Conservation (phyloP, 495 filamentous ascomycete species). For the Trichocladium antarcticum region DNA sequence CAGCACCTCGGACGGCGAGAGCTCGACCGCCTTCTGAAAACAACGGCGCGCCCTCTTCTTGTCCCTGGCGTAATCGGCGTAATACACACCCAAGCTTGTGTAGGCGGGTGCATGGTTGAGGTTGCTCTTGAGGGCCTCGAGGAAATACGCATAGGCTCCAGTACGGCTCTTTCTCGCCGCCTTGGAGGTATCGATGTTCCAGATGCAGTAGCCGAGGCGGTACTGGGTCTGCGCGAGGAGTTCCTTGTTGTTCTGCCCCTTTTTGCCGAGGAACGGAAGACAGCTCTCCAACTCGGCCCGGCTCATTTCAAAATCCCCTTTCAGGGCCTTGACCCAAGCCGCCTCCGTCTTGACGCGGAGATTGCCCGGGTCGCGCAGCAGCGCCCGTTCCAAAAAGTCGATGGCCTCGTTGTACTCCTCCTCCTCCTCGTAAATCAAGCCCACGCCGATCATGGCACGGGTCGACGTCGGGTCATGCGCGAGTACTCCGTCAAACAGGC, state of each 20-base stretch:
- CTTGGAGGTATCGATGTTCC: slow-evolving; percentile 64
- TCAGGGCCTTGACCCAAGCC: slow-evolving; percentile 83
- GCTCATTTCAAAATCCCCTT: slow-evolving; percentile 56
- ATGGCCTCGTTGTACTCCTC: slow-evolving; percentile 73
- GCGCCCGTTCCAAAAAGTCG: slow-evolving; percentile 62
- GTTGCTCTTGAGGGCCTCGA: slow-evolving; percentile 74
- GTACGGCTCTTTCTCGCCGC: slow-evolving; percentile 62
- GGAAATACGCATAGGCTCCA: slow-evolving; percentile 66
- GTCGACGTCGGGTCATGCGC: slow-evolving; percentile 59
- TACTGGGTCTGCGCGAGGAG: slow-evolving; percentile 76
- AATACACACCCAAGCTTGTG: slow-evolving; percentile 89
- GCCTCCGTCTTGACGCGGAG: slow-evolving; percentile 68
- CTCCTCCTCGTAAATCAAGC: slow-evolving; percentile 83
- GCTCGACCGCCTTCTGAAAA: slow-evolving; percentile 93
- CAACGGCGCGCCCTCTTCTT: slow-evolving; percentile 73
- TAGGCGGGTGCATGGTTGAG: slow-evolving; percentile 88
- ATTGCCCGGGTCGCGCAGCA: slow-evolving; percentile 58
- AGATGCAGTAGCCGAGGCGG: slow-evolving; percentile 78
- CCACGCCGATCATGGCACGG: slow-evolving; percentile 75
- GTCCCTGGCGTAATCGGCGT: slow-evolving; percentile 81
- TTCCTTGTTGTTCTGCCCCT: slow-evolving; percentile 44
- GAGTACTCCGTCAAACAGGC: slow-evolving; percentile 69
- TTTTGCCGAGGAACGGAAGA: slow-evolving; percentile 45
- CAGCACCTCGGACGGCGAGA: slow-evolving; percentile 75
- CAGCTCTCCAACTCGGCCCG: slow-evolving; percentile 57